Base-by-base conservation (phyloP, 805 yeast genomes). In the Blastobotrys americana region DNA sequence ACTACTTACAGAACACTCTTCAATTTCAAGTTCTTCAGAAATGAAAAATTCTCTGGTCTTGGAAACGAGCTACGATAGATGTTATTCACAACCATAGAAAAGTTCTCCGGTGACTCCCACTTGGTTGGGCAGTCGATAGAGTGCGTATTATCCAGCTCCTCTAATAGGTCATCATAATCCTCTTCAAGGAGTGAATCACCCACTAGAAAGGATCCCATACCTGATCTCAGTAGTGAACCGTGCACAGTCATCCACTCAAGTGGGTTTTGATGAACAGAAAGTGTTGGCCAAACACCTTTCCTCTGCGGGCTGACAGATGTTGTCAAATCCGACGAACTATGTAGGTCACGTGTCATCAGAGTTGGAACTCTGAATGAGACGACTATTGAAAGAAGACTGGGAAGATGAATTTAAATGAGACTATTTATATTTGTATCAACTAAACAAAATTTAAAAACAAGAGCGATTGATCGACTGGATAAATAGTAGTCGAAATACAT, bases 41-140 rank as follows among this genome's bases (percentile, higher is more conserved):
- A 90, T 18, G 70, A 63, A 56, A 90, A 87, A 62, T 88, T 88
- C 58, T 82, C 93, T 2, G 80, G 73, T 41, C 90, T 75, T 2
- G 98, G 98, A 63, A 90, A 90, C 37, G 96, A 84, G 34, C 90
- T 79, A 44, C 98, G 71, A 63, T 87, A 93, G 3, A 93, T 83
- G 39, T 74, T 71, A 3, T 80, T 78, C 43, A 82, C 78, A 2
- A 93, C 96, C 39, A 83, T 78, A 4, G 95, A 77, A 64, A 93
- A 93, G 66, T 93, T 93, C 60, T 93, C 97, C 2, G 98, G 98
- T 10, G 95, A 42, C n/a, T 48, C 46, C n/a, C n/a, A n/a, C n/a
- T n/a, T n/a, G n/a, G n/a, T n/a, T n/a, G 16, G 10, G 10, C 9
- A 34, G 6, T 34, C 37, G 20, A 8, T 20, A 18, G 5, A 9